These are phyloP conservation scores for Chloranthus sessilifolius DNA, from an alignment of 164 flowering plant genomes.

Conservation along the genomic window DNA sequence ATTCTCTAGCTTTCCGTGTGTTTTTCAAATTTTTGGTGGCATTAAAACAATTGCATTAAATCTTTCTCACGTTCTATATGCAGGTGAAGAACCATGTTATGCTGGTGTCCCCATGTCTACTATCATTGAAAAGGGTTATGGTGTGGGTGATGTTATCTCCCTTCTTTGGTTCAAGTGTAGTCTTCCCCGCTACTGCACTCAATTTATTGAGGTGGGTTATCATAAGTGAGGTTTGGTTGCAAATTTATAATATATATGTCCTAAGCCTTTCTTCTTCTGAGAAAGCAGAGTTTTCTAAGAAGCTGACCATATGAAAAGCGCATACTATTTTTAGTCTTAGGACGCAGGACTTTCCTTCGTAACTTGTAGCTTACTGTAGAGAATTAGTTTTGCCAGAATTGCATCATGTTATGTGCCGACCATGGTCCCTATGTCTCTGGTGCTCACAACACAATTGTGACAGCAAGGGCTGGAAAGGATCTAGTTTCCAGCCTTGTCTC, in stretches of 20 bases:
- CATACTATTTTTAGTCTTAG: too few species aligned
- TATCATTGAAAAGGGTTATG: conserved; percentile 79
- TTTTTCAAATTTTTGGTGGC: background rate
- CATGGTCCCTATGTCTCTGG: conserved; percentile 99
- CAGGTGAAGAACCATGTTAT: conserved; percentile 95
- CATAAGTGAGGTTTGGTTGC: background rate
- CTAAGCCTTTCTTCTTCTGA: too few species aligned
- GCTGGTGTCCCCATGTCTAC: conserved; percentile 96
- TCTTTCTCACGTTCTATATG: conserved; percentile 10
- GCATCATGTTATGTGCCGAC: conserved; percentile 98
- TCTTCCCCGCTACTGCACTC: conserved; percentile 89
- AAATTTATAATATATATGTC: too few species aligned
- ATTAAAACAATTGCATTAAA: background rate
- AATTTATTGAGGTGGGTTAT: conserved; percentile 67
- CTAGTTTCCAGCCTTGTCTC: conserved; percentile 95
- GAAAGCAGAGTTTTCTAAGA: too few species aligned
- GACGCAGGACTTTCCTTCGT: background rate
- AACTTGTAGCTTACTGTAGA: background rate
- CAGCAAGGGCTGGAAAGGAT: conserved; percentile 98
- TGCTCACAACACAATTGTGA: conserved; percentile 97
- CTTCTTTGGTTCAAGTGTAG: conserved; percentile 96
- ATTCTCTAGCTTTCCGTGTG: background rate
- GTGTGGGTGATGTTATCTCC: conserved; percentile 94
- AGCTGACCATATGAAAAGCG: background rate
- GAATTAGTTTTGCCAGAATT: conserved; percentile 48